Percentiles rank a stretch among this genome's conserved stretches.
These are phyloP conservation scores for Exobasidium rhododendri DNA, from an alignment of 1,284 basidiomycete genomes.

Conservation along the genomic window DNA sequence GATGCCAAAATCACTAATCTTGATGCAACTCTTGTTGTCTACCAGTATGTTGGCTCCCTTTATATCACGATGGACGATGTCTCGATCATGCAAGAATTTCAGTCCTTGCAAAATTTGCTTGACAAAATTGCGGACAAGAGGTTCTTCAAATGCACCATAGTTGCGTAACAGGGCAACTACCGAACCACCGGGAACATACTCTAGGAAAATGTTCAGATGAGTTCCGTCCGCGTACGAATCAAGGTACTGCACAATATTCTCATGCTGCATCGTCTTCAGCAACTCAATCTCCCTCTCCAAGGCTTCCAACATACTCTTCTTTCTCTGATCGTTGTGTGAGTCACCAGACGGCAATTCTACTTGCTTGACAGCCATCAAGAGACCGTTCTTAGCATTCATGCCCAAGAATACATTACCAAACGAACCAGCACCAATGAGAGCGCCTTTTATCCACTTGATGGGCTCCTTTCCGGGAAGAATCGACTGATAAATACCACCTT, in stretches of 20 bases:
- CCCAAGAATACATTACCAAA: conserved; percentile 66
- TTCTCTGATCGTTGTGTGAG: conserved; percentile 84
- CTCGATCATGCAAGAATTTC: conserved; percentile 85
- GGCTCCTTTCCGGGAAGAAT: conserved; percentile 56
- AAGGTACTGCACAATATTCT: conserved; percentile 96
- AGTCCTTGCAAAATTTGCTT: conserved; percentile 89
- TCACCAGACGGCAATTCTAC: conserved; percentile 87
- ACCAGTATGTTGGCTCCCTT: conserved; percentile 98
- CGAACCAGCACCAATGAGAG: conserved; percentile 85
- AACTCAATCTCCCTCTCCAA: conserved; percentile 94
- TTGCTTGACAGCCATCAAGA: conserved; percentile 99
- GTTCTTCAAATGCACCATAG: conserved; percentile 95
- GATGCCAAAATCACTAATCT: conserved; percentile 98
- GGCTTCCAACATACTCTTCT: conserved; percentile 90
- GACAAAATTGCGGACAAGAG: conserved; percentile 88
- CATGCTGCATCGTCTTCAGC: conserved; percentile 88
- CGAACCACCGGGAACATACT: conserved; percentile 78
- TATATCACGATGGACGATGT: conserved; percentile 97
- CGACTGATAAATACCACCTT: conserved; percentile 20
- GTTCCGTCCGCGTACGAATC: conserved; percentile 49
- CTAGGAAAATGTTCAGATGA: conserved; percentile 90
- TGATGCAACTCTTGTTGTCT: conserved; percentile 96
- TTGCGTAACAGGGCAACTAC: conserved; percentile 86
- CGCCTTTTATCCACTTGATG: conserved; percentile 98
- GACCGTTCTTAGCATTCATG: conserved; percentile 89